Conservation (phyloP, 768 basidiomycete genomes). For the Tulasnella sp. region DNA sequence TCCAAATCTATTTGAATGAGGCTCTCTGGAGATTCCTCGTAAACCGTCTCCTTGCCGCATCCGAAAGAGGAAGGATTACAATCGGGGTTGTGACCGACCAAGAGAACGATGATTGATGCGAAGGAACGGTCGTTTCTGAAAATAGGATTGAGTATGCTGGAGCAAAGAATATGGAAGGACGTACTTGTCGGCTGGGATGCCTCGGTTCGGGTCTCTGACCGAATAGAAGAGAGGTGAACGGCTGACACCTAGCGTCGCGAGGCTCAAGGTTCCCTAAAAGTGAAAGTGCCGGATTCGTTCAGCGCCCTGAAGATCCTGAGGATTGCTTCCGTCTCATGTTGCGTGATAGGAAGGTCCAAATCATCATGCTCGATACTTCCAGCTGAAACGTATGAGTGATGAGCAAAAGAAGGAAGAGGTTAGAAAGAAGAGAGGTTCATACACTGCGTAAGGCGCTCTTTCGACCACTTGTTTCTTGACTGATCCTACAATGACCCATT, state of each 20-base stretch:
- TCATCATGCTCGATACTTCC: slow-evolving; percentile 65
- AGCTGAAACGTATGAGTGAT: slow-evolving; percentile 54
- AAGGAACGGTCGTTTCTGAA: neutral
- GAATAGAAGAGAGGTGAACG: neutral
- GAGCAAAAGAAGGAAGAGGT: slow-evolving; percentile 46
- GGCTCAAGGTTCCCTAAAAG: neutral
- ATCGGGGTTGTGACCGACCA: neutral
- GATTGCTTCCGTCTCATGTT: neutral
- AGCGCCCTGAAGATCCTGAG: neutral
- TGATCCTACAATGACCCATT: neutral
- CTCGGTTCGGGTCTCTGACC: neutral
- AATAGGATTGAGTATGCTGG: too few species aligned
- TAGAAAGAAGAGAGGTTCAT: slow-evolving; percentile 50
- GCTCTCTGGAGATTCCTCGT: neutral
- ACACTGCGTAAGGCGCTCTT: slow-evolving; percentile 53
- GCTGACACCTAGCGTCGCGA: neutral
- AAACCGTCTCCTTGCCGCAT: neutral
- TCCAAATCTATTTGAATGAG: neutral
- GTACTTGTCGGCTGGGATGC: neutral
- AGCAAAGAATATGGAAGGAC: neutral
- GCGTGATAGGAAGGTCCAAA: slow-evolving; percentile 44
- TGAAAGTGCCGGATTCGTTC: neutral
- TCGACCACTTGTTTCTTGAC: neutral
- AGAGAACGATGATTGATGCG: neutral
- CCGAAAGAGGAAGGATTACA: neutral